A percentile compares a stretch with the other conserved stretches of the same genome.
Evolutionary conservation across 371 early-diverging fungal genomes (phyloP).

Genomic region (Syncephalastrum contaminatum): DNA sequence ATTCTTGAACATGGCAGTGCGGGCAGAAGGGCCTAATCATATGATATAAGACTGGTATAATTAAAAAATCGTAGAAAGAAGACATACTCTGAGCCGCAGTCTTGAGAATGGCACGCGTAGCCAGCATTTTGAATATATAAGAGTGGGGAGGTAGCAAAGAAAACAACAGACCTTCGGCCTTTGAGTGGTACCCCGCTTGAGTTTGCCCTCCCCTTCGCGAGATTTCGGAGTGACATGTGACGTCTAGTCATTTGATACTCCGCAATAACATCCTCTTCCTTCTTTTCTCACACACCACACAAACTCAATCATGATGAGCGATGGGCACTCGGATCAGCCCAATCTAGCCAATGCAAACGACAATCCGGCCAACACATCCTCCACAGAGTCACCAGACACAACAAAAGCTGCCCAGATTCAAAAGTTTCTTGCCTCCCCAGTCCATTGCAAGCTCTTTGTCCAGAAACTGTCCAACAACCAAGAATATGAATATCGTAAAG

Average conservation of each 20-base stretch:
- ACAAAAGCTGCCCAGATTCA: slow-evolving; percentile 9
- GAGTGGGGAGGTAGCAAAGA: slow-evolving; percentile 13
- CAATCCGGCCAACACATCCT: not conserved
- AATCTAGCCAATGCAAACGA: slow-evolving; percentile 1
- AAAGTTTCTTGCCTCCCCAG: slow-evolving; percentile 30
- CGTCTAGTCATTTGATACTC: too few species aligned
- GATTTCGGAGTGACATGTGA: too few species aligned
- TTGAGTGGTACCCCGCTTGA: too few species aligned
- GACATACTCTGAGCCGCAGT: slow-evolving; percentile 47
- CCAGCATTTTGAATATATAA: slow-evolving; percentile 26
- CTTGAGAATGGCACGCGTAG: slow-evolving; percentile 45
- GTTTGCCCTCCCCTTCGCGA: too few species aligned
- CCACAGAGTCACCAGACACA: not conserved
- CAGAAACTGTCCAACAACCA: slow-evolving; percentile 50
- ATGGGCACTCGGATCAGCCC: not conserved
- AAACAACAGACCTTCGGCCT: too few species aligned
- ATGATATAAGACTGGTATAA: not conserved
- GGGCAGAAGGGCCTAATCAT: slow-evolving; percentile 32
- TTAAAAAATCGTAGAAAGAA: not conserved
- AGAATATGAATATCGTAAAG: slow-evolving; percentile 74
- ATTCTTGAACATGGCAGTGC: slow-evolving; percentile 36
- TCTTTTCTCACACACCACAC: too few species aligned
- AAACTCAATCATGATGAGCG: slow-evolving; percentile 1
- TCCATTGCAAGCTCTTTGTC: slow-evolving; percentile 74
- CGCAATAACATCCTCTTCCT: too few species aligned